Evolutionary conservation across 1,139 yeast species (phyloP), one percentile per base, ranked within the genome.

Genomic region (Saccharomyces hybrid): DNA sequence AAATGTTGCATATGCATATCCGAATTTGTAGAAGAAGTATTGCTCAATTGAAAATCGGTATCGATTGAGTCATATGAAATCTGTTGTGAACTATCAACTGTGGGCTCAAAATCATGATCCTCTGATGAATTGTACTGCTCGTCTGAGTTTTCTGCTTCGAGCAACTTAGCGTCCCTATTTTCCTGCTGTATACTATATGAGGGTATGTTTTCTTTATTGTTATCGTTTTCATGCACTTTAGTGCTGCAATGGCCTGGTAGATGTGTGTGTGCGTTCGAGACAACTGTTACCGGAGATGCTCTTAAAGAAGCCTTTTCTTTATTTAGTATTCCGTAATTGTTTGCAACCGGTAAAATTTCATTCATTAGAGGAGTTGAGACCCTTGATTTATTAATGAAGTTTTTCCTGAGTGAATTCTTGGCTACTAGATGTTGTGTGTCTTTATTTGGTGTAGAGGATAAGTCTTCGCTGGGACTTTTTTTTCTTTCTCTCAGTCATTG

Each of bases 311-410:
- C 12, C n/a, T 19, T 38, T 38, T 16, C 26, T 6, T 38, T 19
- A 38, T 38, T 19, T 9, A 38, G 44, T 38, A 47, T 28, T n/a
- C 26, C 46, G 11, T 46, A 21, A 32, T 52, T 19, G 27, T 47
- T 32, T 14, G 57, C 56, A 21, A 58, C 57, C 2, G 70, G 69
- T 53, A 57, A 66, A 2, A 68, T 59, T 50, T 67, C 69, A 34
- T 67, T 67, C 9, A 69, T 56, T 32, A 66, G 51, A 2, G 67
- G 71, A 2, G 69, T 64, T 5, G 65, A 60, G 50, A 56, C 60
- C 53, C 64, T 54, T 53, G 57, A 50, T 7, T 19, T 38, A 38
- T 38, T 38, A 4, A 55, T 55, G 14, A 56, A 55, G 24, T 52
- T 58, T 46, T 56, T 56, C 44, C 47, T 56, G 14, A 56, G 52